A percentile compares a stretch with the other conserved stretches of the same genome.
Evolutionary conservation across 2,329 filamentous ascomycete species (phyloP).

Genomic region (Triangularia verruculosa): DNA sequence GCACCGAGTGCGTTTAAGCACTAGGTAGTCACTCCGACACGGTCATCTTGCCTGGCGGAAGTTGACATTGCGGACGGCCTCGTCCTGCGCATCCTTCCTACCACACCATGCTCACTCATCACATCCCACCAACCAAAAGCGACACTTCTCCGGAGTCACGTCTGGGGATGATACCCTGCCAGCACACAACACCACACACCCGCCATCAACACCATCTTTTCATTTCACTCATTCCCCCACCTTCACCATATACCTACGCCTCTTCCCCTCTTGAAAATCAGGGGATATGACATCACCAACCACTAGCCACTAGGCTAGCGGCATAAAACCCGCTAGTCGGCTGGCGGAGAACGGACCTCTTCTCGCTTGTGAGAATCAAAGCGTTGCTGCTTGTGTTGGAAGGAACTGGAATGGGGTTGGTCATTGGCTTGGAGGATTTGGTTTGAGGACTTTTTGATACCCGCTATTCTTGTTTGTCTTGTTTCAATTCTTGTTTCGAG

Average conservation of each 20-base stretch:
- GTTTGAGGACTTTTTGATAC: neutral
- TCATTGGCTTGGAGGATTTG: neutral
- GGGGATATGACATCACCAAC: neutral
- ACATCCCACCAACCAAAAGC: neutral
- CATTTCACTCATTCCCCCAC: neutral
- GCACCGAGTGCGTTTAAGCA: constrained; percentile 42
- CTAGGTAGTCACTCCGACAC: too few species aligned
- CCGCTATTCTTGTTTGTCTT: neutral
- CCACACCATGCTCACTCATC: neutral
- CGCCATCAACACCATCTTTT: neutral
- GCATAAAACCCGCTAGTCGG: neutral
- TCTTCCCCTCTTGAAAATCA: neutral
- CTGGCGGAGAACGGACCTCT: neutral
- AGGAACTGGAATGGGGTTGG: neutral
- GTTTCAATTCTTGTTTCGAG: neutral
- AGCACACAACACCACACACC: neutral
- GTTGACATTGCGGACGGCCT: too few species aligned
- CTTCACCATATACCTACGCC: neutral
- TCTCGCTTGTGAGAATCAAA: neutral
- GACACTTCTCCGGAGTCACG: too few species aligned
- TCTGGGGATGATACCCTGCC: neutral
- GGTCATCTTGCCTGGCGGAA: too few species aligned
- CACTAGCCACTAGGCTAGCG: neutral
- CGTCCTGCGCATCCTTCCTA: neutral
- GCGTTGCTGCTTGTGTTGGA: neutral